These are phyloP conservation scores for Hyphodiscus hymeniophilus DNA, from an alignment of 495 filamentous ascomycete genomes.

Conservation along the genomic window DNA sequence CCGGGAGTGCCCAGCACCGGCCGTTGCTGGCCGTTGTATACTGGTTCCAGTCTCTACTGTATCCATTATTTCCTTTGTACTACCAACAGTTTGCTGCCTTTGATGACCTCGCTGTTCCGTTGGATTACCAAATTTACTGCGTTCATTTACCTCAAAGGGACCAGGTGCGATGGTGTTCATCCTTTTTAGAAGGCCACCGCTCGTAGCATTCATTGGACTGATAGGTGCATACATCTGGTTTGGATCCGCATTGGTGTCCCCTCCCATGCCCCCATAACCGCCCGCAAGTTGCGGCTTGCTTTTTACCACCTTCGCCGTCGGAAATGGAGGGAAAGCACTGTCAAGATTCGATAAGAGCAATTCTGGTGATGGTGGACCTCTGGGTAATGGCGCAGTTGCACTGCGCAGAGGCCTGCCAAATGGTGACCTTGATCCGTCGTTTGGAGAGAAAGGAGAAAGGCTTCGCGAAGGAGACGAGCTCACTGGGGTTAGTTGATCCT, in stretches of 20 bases:
- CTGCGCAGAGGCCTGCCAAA: conserved; percentile 38
- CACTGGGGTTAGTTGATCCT: conserved; percentile 51
- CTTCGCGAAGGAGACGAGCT: conserved; percentile 50
- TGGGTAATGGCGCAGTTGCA: conserved; percentile 35
- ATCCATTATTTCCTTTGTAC: conserved; percentile 3
- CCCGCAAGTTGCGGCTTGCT: neutral
- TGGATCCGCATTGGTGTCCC: neutral
- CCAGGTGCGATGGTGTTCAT: conserved; percentile 61
- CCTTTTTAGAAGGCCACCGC: conserved; percentile 41
- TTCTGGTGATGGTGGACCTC: conserved; percentile 34
- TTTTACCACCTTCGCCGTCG: conserved; percentile 10
- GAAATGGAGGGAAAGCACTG: conserved; percentile 54
- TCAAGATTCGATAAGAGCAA: conserved; percentile 41
- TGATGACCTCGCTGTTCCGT: conserved; percentile 9
- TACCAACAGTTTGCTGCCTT: conserved; percentile 9
- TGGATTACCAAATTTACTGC: neutral
- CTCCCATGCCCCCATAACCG: conserved; percentile 18
- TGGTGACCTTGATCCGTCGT: conserved; percentile 39
- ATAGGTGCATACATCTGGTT: conserved; percentile 39
- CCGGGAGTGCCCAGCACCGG: conserved; percentile 15
- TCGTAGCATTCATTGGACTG: conserved; percentile 31
- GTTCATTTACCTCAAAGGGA: conserved; percentile 46
- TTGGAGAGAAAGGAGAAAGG: conserved; percentile 39
- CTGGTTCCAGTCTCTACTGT: neutral
- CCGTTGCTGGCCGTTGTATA: conserved; percentile 16